A percentile compares a stretch with the other conserved stretches of the same genome.
Evolutionary conservation across 495 filamentous ascomycete genomes (phyloP).

Genomic region (Eremomyces bilateralis): DNA sequence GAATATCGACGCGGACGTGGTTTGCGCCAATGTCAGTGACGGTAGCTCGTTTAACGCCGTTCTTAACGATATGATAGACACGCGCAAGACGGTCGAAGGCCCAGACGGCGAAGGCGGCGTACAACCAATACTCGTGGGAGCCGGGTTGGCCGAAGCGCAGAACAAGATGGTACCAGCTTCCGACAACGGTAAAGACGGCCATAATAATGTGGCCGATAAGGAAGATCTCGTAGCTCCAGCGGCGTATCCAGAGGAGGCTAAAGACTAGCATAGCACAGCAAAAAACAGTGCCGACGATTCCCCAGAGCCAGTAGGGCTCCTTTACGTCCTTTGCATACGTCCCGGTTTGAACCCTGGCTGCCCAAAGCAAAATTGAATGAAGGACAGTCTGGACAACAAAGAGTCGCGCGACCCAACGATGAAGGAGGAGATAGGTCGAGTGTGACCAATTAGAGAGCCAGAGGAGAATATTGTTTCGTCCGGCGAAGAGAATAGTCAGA

Average conservation of each 20-base stretch:
- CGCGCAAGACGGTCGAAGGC: constrained; percentile 21
- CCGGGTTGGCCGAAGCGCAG: constrained; percentile 9
- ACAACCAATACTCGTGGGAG: constrained; percentile 26
- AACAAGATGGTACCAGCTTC: constrained; percentile 22
- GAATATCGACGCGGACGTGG: constrained; percentile 19
- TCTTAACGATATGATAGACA: constrained; percentile 12
- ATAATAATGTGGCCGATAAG: constrained; percentile 21
- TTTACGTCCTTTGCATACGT: constrained; percentile 8
- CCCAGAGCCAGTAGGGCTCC: constrained; percentile 21
- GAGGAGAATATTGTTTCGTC: constrained; percentile 26
- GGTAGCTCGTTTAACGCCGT: constrained; percentile 12
- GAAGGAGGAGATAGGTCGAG: constrained; percentile 23
- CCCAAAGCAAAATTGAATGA: constrained; percentile 16
- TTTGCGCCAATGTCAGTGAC: constrained; percentile 16
- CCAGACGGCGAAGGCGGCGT: constrained; percentile 22
- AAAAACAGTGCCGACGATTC: constrained; percentile 20
- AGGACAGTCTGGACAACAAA: constrained; percentile 18
- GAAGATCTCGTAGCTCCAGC: constrained; percentile 22
- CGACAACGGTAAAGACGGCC: constrained; percentile 19
- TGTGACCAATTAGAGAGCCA: constrained; percentile 26
- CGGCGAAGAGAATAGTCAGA: constrained; percentile 20
- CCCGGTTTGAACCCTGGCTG: constrained; percentile 9
- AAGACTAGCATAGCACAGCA: too few species aligned
- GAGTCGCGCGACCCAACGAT: constrained; percentile 27
- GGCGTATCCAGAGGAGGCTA: too few species aligned